Conservation (phyloP, 1,284 basidiomycete species). For the Pterulicium gracile region DNA sequence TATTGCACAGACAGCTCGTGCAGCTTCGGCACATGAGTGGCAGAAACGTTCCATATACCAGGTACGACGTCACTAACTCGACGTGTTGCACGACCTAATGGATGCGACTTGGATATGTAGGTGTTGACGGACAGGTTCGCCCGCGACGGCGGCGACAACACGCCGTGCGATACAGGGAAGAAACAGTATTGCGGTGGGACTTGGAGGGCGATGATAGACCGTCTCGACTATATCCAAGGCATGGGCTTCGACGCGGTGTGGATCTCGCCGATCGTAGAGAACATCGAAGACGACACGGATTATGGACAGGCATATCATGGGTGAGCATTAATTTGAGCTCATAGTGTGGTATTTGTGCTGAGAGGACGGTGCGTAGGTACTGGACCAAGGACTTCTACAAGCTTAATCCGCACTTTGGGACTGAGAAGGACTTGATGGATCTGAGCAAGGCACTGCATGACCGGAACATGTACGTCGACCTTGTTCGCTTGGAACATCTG, state of each 20-base stretch:
- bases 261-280: slow-evolving; percentile 55
- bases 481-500: not conserved
- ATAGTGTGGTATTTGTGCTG: not conserved
- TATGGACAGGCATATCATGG: slow-evolving; percentile 62
- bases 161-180: slow-evolving; percentile 38
- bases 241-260: slow-evolving; percentile 71
- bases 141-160: slow-evolving; percentile 26
- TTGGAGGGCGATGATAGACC: slow-evolving; percentile 58
- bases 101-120: slow-evolving; percentile 10
- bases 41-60: slow-evolving; percentile 30
- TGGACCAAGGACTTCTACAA: slow-evolving; percentile 51
- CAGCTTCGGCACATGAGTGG: slow-evolving; percentile 27
- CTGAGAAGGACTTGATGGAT: slow-evolving; percentile 48
- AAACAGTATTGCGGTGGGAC: slow-evolving; percentile 66
- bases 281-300: slow-evolving; percentile 49
- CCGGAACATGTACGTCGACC: slow-evolving; percentile 55
- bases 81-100: not conserved
- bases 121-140: slow-evolving; percentile 72
- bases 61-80: slow-evolving; percentile 13
- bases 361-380: slow-evolving; percentile 23
- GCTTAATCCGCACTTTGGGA: slow-evolving; percentile 59
- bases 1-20: slow-evolving; percentile 12
- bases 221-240: slow-evolving; percentile 68
- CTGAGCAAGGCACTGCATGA: slow-evolving; percentile 52
- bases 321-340: slow-evolving; percentile 15